Conservation (phyloP, 202 grass and related monocot species). For the Setaria viridis region DNA sequence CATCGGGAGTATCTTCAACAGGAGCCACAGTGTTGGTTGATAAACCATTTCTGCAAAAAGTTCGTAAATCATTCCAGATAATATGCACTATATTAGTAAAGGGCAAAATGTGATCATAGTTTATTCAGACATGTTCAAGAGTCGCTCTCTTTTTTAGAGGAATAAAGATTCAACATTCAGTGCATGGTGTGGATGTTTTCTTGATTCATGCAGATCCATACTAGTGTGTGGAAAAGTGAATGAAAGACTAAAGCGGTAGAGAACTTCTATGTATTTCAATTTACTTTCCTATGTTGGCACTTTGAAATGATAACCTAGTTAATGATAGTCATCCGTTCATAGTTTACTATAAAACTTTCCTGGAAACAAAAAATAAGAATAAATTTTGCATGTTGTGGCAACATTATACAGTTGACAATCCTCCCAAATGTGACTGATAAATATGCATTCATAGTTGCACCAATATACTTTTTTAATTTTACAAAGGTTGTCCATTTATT, state of each 20-base stretch:
- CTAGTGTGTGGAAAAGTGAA: not conserved
- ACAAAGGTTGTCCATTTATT: not conserved
- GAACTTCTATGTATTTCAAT: not conserved
- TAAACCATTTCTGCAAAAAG: constrained; percentile 73
- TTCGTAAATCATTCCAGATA: constrained; percentile 31
- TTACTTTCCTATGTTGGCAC: not conserved
- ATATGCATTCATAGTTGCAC: not conserved
- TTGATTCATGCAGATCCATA: not conserved
- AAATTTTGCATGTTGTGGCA: not conserved
- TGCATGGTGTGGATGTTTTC: not conserved
- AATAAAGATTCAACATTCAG: not conserved
- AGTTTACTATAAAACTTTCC: not conserved
- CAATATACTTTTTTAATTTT: not conserved
- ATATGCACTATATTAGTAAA: not conserved
- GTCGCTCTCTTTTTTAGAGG: not conserved
- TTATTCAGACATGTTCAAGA: not conserved
- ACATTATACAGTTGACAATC: not conserved
- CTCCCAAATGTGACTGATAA: not conserved
- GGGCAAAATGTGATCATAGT: not conserved
- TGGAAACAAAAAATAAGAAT: not conserved
- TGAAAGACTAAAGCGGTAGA: not conserved
- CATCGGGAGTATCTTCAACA: constrained; percentile 61
- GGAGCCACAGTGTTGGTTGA: constrained; percentile 55
- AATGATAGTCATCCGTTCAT: not conserved
- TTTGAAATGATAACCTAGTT: not conserved